Percentiles rank a stretch among this genome's conserved stretches.
These are phyloP conservation scores for Trifolium subterraneum DNA, from an alignment of 306 rosid species.

Conservation along the genomic window DNA sequence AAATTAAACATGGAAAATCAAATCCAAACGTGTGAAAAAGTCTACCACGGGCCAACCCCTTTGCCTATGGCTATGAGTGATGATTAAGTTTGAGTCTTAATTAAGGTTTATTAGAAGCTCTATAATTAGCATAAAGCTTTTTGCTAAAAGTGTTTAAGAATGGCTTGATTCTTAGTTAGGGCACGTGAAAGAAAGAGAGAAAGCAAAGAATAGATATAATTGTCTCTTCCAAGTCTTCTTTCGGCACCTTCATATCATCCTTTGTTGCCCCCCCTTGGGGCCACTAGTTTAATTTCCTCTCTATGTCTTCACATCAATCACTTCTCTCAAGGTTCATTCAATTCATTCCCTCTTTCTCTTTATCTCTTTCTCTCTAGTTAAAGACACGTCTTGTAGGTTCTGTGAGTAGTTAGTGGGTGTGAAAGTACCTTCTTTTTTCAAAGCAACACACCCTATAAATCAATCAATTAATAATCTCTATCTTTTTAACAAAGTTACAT, in stretches of 20 bases:
- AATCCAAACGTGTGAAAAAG: background rate
- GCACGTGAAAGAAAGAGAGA: slow-evolving; percentile 63
- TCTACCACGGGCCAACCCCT: background rate
- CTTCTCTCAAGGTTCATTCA: slow-evolving; percentile 61
- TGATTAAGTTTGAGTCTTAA: slow-evolving; percentile 6
- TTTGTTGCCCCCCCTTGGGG: slow-evolving; percentile 50
- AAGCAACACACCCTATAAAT: slow-evolving; percentile 31
- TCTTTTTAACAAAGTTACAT: background rate
- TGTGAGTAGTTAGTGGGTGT: slow-evolving; percentile 46
- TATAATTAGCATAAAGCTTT: slow-evolving; percentile 27
- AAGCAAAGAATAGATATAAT: slow-evolving; percentile 39
- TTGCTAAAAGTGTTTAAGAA: slow-evolving; percentile 33
- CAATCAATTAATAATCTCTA: background rate
- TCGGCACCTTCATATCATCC: slow-evolving; percentile 45
- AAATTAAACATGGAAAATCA: background rate
- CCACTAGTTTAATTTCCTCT: slow-evolving; percentile 44
- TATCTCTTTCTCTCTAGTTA: background rate
- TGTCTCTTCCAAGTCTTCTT: slow-evolving; percentile 40
- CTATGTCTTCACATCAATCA: slow-evolving; percentile 41
- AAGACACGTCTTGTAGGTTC: slow-evolving; percentile 21
- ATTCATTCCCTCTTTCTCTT: slow-evolving; percentile 16
- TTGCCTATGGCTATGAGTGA: background rate
- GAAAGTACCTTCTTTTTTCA: slow-evolving; percentile 47
- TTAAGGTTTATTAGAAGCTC: slow-evolving; percentile 11
- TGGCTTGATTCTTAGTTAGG: slow-evolving; percentile 32